Conservation (phyloP, 2,329 filamentous ascomycete genomes). For the Cercospora sp. region DNA sequence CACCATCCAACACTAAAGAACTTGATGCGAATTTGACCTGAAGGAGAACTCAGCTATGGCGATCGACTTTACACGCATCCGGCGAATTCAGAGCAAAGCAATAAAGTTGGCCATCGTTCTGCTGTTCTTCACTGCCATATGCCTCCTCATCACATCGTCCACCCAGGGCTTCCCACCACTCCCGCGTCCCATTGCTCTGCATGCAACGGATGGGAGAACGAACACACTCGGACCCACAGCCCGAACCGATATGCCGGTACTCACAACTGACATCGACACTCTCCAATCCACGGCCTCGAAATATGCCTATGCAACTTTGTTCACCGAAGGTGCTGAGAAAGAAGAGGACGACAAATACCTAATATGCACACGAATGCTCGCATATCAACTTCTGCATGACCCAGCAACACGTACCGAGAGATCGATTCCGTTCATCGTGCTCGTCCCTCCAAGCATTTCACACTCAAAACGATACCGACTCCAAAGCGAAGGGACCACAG, state of each 20-base stretch:
- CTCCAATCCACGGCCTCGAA: not conserved
- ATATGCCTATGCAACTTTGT: not conserved
- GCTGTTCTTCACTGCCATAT: not conserved
- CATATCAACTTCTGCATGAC: not conserved
- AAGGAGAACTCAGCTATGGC: not conserved
- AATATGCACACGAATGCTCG: not conserved
- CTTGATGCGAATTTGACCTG: no score
- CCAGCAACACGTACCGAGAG: not conserved
- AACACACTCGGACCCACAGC: no score
- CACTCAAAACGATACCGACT: no score
- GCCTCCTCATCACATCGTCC: not conserved
- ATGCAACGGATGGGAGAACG: not conserved
- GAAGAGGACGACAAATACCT: not conserved
- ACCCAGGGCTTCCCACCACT: not conserved
- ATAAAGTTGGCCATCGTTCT: not conserved
- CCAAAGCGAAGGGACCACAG: no score
- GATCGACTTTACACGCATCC: not conserved
- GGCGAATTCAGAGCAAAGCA: not conserved
- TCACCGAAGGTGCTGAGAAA: not conserved
- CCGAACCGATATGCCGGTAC: not conserved
- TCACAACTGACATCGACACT: not conserved
- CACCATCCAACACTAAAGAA: no score
- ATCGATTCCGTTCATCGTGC: not conserved
- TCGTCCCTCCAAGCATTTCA: not conserved
- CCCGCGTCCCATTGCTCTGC: not conserved